phyloP scores from a whole-genome alignment of 768 basidiomycete species.

The Mycena indigotica region DNA sequence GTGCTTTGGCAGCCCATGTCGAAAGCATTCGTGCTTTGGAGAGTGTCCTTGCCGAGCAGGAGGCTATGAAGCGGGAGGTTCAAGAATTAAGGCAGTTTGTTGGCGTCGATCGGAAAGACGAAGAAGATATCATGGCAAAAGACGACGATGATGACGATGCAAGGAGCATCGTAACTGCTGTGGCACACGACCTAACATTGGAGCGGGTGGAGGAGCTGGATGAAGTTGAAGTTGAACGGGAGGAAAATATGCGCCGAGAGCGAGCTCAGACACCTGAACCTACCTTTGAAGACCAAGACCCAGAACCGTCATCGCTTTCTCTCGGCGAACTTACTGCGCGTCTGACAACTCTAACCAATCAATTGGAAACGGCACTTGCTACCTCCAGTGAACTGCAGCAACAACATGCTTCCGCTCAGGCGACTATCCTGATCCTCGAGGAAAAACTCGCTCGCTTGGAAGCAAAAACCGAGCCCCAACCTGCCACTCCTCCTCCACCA shows the following conservation, averaged over 20 bases:
- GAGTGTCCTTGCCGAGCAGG: constrained; percentile 79
- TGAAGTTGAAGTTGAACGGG: constrained; percentile 38
- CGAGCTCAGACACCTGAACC: constrained; percentile 23
- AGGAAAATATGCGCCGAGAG: constrained; percentile 15
- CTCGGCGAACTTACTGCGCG: constrained; percentile 63
- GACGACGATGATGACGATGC: constrained; percentile 71
- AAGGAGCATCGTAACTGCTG: constrained; percentile 69
- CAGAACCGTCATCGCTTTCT: constrained; percentile 24
- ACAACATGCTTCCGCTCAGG: constrained; percentile 76
- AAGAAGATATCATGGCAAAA: constrained; percentile 28
- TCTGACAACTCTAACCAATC: constrained; percentile 61
- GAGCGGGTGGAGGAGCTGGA: constrained; percentile 73
- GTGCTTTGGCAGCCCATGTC: constrained; percentile 71
- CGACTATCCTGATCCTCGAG: constrained; percentile 66
- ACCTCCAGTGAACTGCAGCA: constrained; percentile 71
- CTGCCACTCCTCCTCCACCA: background rate
- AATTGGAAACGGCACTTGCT: constrained; percentile 75
- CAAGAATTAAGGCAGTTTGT: constrained; percentile 68
- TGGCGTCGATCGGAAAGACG: constrained; percentile 9
- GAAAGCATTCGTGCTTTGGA: constrained; percentile 85
- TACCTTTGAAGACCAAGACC: background rate
- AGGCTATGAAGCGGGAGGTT: constrained; percentile 79
- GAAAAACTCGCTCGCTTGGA: constrained; percentile 68
- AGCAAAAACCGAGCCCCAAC: constrained; percentile 43
- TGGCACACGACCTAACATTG: constrained; percentile 66